Evolutionary conservation across 2,329 filamentous ascomycete species (phyloP).

Genomic region (Aureobasidium vineae): DNA sequence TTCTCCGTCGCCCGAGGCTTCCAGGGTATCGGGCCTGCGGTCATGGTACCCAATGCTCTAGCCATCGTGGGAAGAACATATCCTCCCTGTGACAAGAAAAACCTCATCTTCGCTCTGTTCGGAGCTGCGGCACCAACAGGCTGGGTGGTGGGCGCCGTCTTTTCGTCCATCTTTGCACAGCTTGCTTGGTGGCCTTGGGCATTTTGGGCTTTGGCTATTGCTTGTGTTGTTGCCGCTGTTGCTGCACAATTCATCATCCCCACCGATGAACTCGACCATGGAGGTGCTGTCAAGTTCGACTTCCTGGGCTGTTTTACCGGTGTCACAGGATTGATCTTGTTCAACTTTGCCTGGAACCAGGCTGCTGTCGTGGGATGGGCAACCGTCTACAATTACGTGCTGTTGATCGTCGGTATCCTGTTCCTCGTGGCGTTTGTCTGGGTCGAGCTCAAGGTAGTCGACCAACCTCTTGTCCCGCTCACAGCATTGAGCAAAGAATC

Average conservation of each 20-base stretch:
- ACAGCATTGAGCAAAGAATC: slow-evolving; percentile 32
- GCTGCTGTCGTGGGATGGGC: slow-evolving; percentile 55
- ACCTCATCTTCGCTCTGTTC: slow-evolving; percentile 42
- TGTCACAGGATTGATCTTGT: slow-evolving; percentile 57
- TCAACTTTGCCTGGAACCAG: slow-evolving; percentile 69
- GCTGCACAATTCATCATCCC: slow-evolving; percentile 42
- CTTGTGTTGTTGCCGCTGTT: slow-evolving; percentile 40
- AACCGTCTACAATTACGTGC: slow-evolving; percentile 52
- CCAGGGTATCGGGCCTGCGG: neutral
- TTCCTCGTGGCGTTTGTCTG: slow-evolving; percentile 55
- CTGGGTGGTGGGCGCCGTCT: slow-evolving; percentile 38
- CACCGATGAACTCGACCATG: neutral
- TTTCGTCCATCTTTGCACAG: slow-evolving; percentile 37
- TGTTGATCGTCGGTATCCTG: slow-evolving; percentile 56
- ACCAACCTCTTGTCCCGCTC: slow-evolving; percentile 44
- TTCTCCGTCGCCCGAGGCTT: slow-evolving; percentile 40
- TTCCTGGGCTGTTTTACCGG: slow-evolving; percentile 50
- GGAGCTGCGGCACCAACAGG: slow-evolving; percentile 40
- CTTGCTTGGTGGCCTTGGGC: slow-evolving; percentile 35
- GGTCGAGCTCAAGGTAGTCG: slow-evolving; percentile 47
- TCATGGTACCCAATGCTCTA: slow-evolving; percentile 37
- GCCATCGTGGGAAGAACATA: slow-evolving; percentile 40
- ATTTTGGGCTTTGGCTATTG: slow-evolving; percentile 48
- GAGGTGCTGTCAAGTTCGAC: slow-evolving; percentile 35
- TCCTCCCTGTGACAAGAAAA: slow-evolving; percentile 26